These are phyloP conservation scores for Exophiala lecanii-corni DNA, from an alignment of 2,329 filamentous ascomycete species.

Conservation along the genomic window DNA sequence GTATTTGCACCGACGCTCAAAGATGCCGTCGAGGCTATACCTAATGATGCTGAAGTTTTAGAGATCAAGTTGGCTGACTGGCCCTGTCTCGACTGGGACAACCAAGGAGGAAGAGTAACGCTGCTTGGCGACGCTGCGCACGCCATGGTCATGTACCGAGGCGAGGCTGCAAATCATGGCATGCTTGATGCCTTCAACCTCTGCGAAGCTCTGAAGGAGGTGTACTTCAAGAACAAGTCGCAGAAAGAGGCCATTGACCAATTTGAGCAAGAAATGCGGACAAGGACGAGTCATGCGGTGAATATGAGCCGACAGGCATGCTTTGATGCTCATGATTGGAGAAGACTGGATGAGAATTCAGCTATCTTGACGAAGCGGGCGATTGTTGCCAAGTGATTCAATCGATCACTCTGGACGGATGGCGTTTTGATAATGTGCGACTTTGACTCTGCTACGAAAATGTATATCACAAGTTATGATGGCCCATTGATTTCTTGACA, in stretches of 20 bases:
- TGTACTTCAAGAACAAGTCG: conserved; percentile 2
- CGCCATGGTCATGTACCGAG: conserved; percentile 37
- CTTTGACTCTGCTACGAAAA: too few relatives aligned
- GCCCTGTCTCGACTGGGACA: conserved; percentile 29
- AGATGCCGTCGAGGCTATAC: conserved; percentile 26
- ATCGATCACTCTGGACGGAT: too few relatives aligned
- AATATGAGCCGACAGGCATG: conserved; percentile 33
- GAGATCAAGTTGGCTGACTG: conserved; percentile 29
- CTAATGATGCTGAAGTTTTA: conserved; percentile 27
- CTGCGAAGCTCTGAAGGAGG: conserved; percentile 11
- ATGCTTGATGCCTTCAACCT: conserved; percentile 29
- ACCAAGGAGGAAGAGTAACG: conserved; percentile 29
- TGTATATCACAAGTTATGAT: too few relatives aligned
- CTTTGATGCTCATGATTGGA: conserved; percentile 33
- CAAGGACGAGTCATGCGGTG: conserved; percentile 31
- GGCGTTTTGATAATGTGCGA: too few relatives aligned
- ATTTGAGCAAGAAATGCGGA: conserved; percentile 33
- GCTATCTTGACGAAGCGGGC: conserved; percentile 30
- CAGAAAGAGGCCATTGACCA: conserved; percentile 23
- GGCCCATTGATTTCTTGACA: too few relatives aligned
- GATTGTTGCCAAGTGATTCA: not conserved
- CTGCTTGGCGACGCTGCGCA: conserved; percentile 34
- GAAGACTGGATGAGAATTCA: conserved; percentile 28
- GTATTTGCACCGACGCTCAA: conserved; percentile 28
- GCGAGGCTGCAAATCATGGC: conserved; percentile 34